These are phyloP conservation scores for Phialemoniopsis sp. DNA, from an alignment of 2,329 filamentous ascomycete species.

Conservation along the genomic window DNA sequence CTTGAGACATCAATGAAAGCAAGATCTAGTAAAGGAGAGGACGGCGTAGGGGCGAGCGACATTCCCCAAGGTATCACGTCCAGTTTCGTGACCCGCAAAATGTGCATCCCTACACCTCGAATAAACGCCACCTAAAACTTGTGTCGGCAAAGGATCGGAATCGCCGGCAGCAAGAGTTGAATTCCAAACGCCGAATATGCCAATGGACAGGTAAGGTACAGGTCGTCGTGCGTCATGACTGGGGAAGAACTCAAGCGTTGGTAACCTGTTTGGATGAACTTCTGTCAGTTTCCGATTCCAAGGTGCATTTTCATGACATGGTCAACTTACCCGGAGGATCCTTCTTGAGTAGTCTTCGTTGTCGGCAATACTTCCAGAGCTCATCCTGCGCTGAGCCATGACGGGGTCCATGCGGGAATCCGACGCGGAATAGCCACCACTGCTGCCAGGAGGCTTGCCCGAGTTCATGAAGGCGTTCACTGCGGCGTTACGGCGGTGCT, in stretches of 20 bases:
- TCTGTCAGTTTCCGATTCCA: too few relatives aligned
- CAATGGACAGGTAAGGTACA: slow-evolving; percentile 29
- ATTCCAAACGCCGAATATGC: slow-evolving; percentile 32
- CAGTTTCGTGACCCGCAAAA: slow-evolving; percentile 13
- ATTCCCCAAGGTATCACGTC: slow-evolving; percentile 18
- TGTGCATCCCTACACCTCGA: slow-evolving; percentile 1
- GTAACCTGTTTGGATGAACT: slow-evolving; percentile 38
- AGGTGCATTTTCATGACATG: too few relatives aligned
- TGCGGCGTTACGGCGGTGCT: slow-evolving; percentile 76
- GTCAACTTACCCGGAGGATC: slow-evolving; percentile 79
- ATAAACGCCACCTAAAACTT: slow-evolving; percentile 6
- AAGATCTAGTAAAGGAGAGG: slow-evolving; percentile 30
- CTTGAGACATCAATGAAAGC: slow-evolving; percentile 10
- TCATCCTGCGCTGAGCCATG: slow-evolving; percentile 78
- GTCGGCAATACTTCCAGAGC: slow-evolving; percentile 93
- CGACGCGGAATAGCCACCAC: slow-evolving; percentile 65
- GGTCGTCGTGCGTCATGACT: slow-evolving; percentile 33
- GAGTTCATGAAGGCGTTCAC: slow-evolving; percentile 72
- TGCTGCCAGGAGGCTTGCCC: slow-evolving; percentile 54
- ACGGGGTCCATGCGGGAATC: slow-evolving; percentile 86
- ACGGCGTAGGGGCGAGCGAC: slow-evolving; percentile 28
- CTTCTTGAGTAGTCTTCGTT: slow-evolving; percentile 95
- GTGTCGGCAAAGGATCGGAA: slow-evolving; percentile 11
- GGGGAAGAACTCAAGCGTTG: slow-evolving; percentile 45
- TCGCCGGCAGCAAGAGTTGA: slow-evolving; percentile 15